Conservation (phyloP, 1,139 yeast genomes). For the Sugiyamaella grinbergsii region DNA sequence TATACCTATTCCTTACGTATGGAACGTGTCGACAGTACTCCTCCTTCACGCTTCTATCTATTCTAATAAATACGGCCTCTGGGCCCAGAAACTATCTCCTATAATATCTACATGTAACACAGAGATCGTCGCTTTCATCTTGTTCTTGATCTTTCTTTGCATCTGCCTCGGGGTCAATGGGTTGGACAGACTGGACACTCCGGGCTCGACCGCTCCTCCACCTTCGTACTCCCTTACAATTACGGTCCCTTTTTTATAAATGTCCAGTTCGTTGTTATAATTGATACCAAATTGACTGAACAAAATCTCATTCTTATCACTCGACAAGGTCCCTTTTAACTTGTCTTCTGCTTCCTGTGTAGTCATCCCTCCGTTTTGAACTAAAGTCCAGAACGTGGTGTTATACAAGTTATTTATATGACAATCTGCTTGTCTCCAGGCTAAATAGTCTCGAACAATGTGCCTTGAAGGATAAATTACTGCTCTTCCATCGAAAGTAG, state of each 20-base stretch:
- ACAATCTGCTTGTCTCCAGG: slow-evolving; percentile 97
- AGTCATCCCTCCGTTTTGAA: slow-evolving; percentile 65
- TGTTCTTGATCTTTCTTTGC: slow-evolving; percentile 52
- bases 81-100: slow-evolving; percentile 37
- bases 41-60: background rate
- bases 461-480: slow-evolving; percentile 73
- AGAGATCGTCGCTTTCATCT: slow-evolving; percentile 52
- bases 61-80: slow-evolving; percentile 27
- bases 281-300: slow-evolving; percentile 78
- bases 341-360: slow-evolving; percentile 77
- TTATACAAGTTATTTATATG: slow-evolving; percentile 93
- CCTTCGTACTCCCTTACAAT: slow-evolving; percentile 53
- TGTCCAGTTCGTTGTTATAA: slow-evolving; percentile 86
- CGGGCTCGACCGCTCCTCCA: background rate
- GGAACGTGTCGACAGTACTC: no score
- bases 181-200: background rate
- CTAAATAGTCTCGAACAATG: slow-evolving; percentile 73
- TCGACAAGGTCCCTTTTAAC: slow-evolving; percentile 70
- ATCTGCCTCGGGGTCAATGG: slow-evolving; percentile 50
- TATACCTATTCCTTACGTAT: no score
- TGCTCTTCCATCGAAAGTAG: slow-evolving; percentile 90
- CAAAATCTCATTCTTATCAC: slow-evolving; percentile 85
- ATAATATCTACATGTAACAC: slow-evolving; percentile 48
- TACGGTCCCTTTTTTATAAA: slow-evolving; percentile 83
- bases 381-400: slow-evolving; percentile 89